Evolutionary conservation across 345 rosid species (phyloP).

Genomic region (Erodium maritimum): DNA sequence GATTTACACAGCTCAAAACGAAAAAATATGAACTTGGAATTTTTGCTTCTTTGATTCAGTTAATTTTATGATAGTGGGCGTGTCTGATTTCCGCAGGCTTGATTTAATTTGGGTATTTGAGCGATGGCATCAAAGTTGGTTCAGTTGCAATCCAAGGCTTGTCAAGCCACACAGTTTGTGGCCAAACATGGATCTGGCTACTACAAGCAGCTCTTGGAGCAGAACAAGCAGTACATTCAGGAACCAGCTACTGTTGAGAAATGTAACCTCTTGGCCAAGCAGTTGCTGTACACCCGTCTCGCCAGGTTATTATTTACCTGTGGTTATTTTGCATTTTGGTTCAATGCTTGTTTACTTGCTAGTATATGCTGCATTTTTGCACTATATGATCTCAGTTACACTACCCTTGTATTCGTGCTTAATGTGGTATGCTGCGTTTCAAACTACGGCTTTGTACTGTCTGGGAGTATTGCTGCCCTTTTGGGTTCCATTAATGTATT

Average conservation of each 20-base stretch:
- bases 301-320: slow-evolving; percentile 28
- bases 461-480: no score
- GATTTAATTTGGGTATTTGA: no score
- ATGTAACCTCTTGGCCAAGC: slow-evolving; percentile 47
- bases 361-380: no score
- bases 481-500: no score
- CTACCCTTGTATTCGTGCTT: background rate
- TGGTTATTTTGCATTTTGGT: no score
- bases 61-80: background rate
- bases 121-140: slow-evolving; percentile 48
- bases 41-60: background rate
- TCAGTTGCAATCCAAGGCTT: slow-evolving; percentile 53
- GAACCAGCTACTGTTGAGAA: slow-evolving; percentile 53
- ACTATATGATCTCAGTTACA: background rate
- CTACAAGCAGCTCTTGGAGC: slow-evolving; percentile 49
- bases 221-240: slow-evolving; percentile 56
- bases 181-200: slow-evolving; percentile 38
- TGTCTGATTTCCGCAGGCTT: no score
- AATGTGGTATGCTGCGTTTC: background rate
- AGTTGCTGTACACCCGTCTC: slow-evolving; percentile 59
- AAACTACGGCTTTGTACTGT: no score
- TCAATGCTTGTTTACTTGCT: no score
- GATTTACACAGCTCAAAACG: no score
- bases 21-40: no score
- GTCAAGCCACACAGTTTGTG: slow-evolving; percentile 40